Base-by-base conservation (phyloP, 768 basidiomycete species). In the Suillus hirtellus region DNA sequence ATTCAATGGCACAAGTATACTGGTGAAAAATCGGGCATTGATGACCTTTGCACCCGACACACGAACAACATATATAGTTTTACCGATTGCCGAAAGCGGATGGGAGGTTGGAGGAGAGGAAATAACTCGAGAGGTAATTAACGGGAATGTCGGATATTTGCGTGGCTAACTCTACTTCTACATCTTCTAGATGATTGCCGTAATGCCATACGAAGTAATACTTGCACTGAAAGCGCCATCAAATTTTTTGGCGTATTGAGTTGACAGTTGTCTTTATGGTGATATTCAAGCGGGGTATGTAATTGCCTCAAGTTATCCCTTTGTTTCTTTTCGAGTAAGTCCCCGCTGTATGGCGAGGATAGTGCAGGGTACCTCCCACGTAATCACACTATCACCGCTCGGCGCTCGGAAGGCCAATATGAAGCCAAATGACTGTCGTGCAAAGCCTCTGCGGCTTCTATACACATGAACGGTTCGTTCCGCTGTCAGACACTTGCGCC, bases 21-120 rank as follows among this genome's bases (percentile, higher is more conserved):
- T 3, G 86, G 86, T 34, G 87, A 88, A 66, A 78, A 77, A 56
- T 87, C 80, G 67, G 84, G 84, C 8, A 69, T 86, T n/a, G 84
- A 82, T 9, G 74, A 79, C 56, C 76, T 92, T 52, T 80, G 85
- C 24, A 80, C 76, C 15, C 81, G 80, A 65, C 74, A 95, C 15
- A 80, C 92, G 10, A 82, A 83, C 24, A 78, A 82, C n/a, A 82
- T 82, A 65, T 21, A 82, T 82, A 65, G 81, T 95, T 49, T 69
- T 90, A 58, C 85, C 84, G 7, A 79, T 92, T 37, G 88, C 93
- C 5, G 82, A 86, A 64, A 83, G 81, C 61, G 90, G 89, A 10
- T 97, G 95, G 95, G 92, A 93, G 49, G 89, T 92, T 43, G 94
- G 95, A 12, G 93, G 93, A 2, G 83, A 89, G 73, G 85, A 85